Percentiles rank a stretch among this genome's conserved stretches.
Conservation (phyloP, 495 filamentous ascomycete species). For the Hyaloscypha finlandica region DNA sequence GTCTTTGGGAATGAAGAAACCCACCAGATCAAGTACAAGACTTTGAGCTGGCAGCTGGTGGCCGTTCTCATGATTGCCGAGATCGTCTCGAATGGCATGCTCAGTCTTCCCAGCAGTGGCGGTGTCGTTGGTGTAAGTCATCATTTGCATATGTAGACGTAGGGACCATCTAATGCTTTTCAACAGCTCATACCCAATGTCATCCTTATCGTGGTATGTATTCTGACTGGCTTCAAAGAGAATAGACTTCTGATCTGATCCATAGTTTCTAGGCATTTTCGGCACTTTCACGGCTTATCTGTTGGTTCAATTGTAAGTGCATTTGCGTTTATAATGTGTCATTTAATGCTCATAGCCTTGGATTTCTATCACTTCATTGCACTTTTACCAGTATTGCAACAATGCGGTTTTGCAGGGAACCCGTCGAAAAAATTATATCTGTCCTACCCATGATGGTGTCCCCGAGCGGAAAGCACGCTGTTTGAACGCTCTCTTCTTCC, state of each 20-base stretch:
- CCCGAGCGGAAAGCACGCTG: too few relatives aligned
- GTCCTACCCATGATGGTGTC: too few relatives aligned
- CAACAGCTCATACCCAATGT: slow-evolving; percentile 50
- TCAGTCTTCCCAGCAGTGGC: slow-evolving; percentile 55
- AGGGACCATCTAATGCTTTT: neutral
- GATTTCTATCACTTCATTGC: too few relatives aligned
- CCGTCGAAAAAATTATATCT: too few relatives aligned
- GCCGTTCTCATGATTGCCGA: slow-evolving; percentile 64
- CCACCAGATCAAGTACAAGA: slow-evolving; percentile 60
- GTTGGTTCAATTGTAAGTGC: slow-evolving; percentile 74
- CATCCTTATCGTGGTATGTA: slow-evolving; percentile 39
- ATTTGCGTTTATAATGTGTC: slow-evolving; percentile 14
- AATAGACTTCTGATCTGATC: slow-evolving; percentile 55
- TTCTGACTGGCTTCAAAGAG: slow-evolving; percentile 66
- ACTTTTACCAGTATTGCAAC: too few relatives aligned
- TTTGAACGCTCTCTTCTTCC: too few relatives aligned
- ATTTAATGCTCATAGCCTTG: too few relatives aligned
- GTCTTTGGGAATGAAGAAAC: slow-evolving; percentile 40
- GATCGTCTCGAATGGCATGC: slow-evolving; percentile 62
- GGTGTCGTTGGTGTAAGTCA: slow-evolving; percentile 46
- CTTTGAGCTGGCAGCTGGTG: slow-evolving; percentile 54
- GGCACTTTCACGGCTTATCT: slow-evolving; percentile 69
- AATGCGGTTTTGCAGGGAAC: too few relatives aligned
- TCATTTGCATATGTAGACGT: neutral
- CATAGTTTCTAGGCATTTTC: slow-evolving; percentile 45